Percentiles rank a stretch among this genome's conserved stretches.
Conservation (phyloP, 495 filamentous ascomycete genomes). For the Glutinoglossum americanum region DNA sequence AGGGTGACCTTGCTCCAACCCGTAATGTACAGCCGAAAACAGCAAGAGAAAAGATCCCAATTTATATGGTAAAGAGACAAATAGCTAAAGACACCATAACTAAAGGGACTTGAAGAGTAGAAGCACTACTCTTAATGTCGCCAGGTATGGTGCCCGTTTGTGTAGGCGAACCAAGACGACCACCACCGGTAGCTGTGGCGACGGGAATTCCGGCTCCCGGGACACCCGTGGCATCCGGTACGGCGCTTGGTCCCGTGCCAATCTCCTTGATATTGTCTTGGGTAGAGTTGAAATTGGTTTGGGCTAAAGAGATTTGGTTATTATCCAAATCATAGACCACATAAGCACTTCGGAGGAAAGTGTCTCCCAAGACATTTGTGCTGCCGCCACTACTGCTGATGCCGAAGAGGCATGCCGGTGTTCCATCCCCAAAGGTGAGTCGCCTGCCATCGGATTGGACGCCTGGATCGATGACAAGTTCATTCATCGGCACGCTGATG, state of each 20-base stretch:
- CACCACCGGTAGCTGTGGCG: conserved; percentile 16
- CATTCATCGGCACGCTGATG: conserved; percentile 53
- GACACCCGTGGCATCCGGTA: conserved; percentile 53
- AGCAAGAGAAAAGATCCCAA: neutral
- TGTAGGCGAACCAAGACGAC: conserved; percentile 3
- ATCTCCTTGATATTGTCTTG: conserved; percentile 49
- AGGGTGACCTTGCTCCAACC: neutral
- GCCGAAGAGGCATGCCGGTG: conserved; percentile 47
- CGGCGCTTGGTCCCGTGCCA: conserved; percentile 31
- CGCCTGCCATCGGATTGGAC: conserved; percentile 22
- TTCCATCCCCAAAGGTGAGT: conserved; percentile 38
- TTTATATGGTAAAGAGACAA: neutral
- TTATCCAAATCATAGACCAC: conserved; percentile 80
- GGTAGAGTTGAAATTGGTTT: conserved; percentile 63
- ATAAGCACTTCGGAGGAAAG: conserved; percentile 79
- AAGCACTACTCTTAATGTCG: neutral
- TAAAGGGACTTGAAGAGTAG: neutral
- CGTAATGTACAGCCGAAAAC: neutral
- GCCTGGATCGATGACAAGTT: conserved; percentile 47
- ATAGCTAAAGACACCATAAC: neutral
- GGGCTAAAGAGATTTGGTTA: conserved; percentile 71
- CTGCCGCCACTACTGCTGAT: conserved; percentile 47
- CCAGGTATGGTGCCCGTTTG: neutral
- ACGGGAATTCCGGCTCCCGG: conserved; percentile 28
- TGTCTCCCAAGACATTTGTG: conserved; percentile 65